A percentile compares a stretch with the other conserved stretches of the same genome.
Conservation (phyloP, 2,329 filamentous ascomycete genomes). For the Parastagonospora nodorum region DNA sequence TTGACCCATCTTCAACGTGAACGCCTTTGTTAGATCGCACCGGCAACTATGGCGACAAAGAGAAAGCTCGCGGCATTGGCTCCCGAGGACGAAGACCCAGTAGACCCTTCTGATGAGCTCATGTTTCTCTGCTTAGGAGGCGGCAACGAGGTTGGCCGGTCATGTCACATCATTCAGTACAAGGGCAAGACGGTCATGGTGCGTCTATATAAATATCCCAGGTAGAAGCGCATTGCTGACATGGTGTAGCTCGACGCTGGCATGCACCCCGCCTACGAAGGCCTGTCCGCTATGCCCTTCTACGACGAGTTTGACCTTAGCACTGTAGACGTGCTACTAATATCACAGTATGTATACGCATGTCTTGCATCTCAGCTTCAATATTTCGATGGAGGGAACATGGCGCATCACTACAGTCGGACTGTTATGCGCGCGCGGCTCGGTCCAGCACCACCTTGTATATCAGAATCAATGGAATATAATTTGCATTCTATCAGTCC, state of each 20-base stretch:
- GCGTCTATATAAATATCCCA: conserved; percentile 39
- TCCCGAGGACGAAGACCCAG: conserved; percentile 76
- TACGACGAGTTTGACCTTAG: conserved; percentile 99
- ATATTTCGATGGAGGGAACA: conserved; percentile 20
- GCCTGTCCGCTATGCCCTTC: conserved; percentile 89
- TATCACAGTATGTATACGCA: conserved; percentile 87
- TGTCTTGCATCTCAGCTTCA: conserved; percentile 19
- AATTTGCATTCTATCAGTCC: conserved; percentile 41
- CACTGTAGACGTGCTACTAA: conserved; percentile 93
- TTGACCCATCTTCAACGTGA: background rate
- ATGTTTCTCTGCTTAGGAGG: conserved; percentile 93
- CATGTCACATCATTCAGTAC: conserved; percentile 98
- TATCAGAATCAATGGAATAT: conserved; percentile 49
- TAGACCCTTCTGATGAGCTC: conserved; percentile 91
- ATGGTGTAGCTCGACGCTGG: conserved; percentile 82
- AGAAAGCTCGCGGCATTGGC: conserved; percentile 85
- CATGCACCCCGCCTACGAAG: conserved; percentile 95
- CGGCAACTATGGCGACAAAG: conserved; percentile 79
- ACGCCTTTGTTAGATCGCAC: background rate
- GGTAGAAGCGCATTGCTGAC: conserved; percentile 25
- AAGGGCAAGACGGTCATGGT: conserved; percentile 99
- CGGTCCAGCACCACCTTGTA: conserved; percentile 36
- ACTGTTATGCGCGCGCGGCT: conserved; percentile 23
- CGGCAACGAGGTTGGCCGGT: conserved; percentile 95
- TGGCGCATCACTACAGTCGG: conserved; percentile 43